Percentiles rank a stretch among this genome's conserved stretches.
These are phyloP conservation scores for Kokia cookei DNA, from an alignment of 441 rosid species.

Conservation along the genomic window DNA sequence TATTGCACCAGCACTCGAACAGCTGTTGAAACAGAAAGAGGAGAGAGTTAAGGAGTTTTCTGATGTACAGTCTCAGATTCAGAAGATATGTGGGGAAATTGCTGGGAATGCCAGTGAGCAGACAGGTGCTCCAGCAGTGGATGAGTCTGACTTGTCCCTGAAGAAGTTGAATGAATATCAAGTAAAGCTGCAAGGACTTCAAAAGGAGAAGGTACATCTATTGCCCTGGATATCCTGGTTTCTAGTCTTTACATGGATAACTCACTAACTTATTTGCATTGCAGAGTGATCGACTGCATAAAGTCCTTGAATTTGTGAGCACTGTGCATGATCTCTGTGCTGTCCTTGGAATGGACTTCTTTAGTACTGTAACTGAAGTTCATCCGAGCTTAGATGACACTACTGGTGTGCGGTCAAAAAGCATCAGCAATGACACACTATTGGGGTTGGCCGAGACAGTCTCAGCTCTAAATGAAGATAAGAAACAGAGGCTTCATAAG, in stretches of 20 bases:
- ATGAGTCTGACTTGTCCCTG: conserved; percentile 81
- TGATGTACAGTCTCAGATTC: conserved; percentile 81
- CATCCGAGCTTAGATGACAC: conserved; percentile 94
- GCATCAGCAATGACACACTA: conserved; percentile 93
- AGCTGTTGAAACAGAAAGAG: conserved; percentile 89
- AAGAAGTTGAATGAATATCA: conserved; percentile 81
- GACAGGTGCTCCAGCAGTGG: conserved; percentile 49
- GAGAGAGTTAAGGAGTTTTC: conserved; percentile 86
- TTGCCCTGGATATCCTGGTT: neutral
- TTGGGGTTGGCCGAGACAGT: conserved; percentile 85
- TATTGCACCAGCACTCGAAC: conserved; percentile 86
- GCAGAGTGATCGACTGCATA: conserved; percentile 90
- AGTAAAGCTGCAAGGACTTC: conserved; percentile 82
- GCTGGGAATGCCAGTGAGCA: conserved; percentile 58
- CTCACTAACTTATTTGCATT: conserved; percentile 25
- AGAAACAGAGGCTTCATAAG: conserved; percentile 89
- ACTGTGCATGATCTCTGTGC: conserved; percentile 93
- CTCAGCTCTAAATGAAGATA: conserved; percentile 70
- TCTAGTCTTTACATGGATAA: neutral
- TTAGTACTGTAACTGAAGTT: conserved; percentile 78
- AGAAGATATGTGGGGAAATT: conserved; percentile 88
- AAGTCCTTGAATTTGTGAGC: conserved; percentile 87
- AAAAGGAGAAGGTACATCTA: conserved; percentile 76
- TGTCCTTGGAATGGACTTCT: conserved; percentile 91
- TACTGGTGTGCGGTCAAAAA: conserved; percentile 67